Conservation (phyloP, 345 rosid genomes). For the Gossypium anomalum region DNA sequence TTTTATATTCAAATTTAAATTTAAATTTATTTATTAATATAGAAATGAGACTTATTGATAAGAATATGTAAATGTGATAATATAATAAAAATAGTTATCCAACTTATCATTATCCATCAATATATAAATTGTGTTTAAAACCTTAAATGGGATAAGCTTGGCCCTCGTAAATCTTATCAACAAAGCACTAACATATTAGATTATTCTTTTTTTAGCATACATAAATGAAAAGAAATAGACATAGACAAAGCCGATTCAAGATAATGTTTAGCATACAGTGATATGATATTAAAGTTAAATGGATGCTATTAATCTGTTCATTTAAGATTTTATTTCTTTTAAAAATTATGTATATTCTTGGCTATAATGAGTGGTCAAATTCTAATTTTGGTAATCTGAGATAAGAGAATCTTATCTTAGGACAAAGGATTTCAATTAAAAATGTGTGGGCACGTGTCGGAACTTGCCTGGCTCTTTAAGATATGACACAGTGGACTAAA, state of each 20-base stretch:
- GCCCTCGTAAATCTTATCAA: conserved; percentile 3
- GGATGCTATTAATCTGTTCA: too few species aligned
- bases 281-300: too few species aligned
- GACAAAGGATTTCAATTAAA: not conserved
- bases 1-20: not conserved
- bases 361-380: not conserved
- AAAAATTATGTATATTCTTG: too few species aligned
- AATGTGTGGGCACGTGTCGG: not conserved
- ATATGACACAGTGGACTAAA: not conserved
- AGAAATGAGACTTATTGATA: not conserved
- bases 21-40: too few species aligned
- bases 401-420: not conserved
- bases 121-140: not conserved
- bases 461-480: not conserved
- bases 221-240: not conserved
- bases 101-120: not conserved
- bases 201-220: not conserved
- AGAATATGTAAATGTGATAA: not conserved
- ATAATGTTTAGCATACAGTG: too few species aligned
- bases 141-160: not conserved
- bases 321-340: not conserved
- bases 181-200: not conserved
- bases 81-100: not conserved
- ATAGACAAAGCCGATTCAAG: not conserved
- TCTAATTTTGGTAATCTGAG: not conserved